phyloP scores from a whole-genome alignment of 768 basidiomycete species.

The Daedaleopsis sinensis region DNA sequence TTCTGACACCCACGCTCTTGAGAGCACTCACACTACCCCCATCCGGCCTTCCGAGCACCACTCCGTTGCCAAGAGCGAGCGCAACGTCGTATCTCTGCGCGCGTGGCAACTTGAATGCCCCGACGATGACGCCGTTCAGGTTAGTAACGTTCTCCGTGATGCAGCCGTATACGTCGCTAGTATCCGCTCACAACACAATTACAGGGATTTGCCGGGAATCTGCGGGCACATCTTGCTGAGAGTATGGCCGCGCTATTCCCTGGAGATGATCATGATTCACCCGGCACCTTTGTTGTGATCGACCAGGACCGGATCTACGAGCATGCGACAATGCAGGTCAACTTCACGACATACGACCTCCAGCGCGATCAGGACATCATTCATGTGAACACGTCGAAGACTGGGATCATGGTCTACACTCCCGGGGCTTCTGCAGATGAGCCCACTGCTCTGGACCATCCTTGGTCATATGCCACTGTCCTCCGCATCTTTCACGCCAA shows the following conservation, averaged over 20 bases:
- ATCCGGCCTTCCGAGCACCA: neutral
- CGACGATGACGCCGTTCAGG: constrained; percentile 23
- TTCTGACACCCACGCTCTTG: neutral
- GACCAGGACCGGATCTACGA: constrained; percentile 21
- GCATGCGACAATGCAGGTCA: constrained; percentile 23
- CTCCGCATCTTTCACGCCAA: constrained; percentile 32
- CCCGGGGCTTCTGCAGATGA: neutral
- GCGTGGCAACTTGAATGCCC: constrained; percentile 3
- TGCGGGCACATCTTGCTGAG: neutral
- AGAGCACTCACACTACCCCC: neutral
- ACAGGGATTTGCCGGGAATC: neutral
- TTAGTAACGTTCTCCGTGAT: constrained; percentile 24
- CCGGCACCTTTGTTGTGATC: constrained; percentile 15
- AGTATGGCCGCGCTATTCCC: neutral
- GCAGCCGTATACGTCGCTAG: too few relatives aligned
- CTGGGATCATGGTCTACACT: constrained; percentile 19
- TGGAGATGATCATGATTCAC: constrained; percentile 8
- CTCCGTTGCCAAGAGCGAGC: neutral
- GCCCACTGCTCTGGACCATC: constrained; percentile 10
- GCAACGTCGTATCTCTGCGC: constrained; percentile 1
- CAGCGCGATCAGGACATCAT: constrained; percentile 22
- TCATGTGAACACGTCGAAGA: constrained; percentile 5
- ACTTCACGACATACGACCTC: constrained; percentile 28
- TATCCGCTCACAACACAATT: neutral
- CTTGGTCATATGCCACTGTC: constrained; percentile 33